These are phyloP conservation scores for Cnidoscolus chayamansa DNA, from an alignment of 441 rosid species.

Conservation along the genomic window DNA sequence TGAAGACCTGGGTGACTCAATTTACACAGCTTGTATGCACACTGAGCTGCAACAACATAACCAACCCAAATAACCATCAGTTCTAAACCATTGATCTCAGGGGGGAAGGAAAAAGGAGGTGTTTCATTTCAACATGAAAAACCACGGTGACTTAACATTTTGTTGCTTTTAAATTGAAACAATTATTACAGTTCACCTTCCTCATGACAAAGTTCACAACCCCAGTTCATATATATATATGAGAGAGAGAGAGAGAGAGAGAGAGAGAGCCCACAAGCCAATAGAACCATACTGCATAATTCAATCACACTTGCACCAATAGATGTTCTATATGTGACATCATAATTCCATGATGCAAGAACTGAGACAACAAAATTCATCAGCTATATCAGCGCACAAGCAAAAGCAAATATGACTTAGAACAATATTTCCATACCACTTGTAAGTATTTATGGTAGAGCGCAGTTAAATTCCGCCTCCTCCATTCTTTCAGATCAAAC, in stretches of 20 bases:
- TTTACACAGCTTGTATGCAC: background rate
- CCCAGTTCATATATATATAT: background rate
- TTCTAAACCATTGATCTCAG: background rate
- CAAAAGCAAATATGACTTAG: slow-evolving; percentile 7
- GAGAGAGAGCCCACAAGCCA: background rate
- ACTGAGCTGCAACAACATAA: background rate
- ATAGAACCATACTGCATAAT: background rate
- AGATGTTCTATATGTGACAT: background rate
- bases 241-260: background rate
- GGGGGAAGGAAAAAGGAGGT: background rate
- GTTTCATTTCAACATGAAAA: background rate
- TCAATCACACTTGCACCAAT: background rate
- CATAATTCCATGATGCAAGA: background rate
- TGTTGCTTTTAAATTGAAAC: background rate
- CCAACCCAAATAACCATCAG: background rate
- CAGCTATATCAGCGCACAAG: slow-evolving; percentile 1
- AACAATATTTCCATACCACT: slow-evolving; percentile 46
- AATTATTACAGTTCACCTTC: background rate
- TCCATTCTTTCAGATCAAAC: slow-evolving; percentile 76
- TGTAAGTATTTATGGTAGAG: slow-evolving; percentile 56
- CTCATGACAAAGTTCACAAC: too few relatives aligned
- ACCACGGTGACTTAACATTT: background rate
- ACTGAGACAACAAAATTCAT: background rate
- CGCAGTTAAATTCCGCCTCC: slow-evolving; percentile 62
- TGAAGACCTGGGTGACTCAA: background rate